Base-by-base conservation (phyloP, 495 filamentous ascomycete genomes). In the Stereocaulon alpinum region DNA sequence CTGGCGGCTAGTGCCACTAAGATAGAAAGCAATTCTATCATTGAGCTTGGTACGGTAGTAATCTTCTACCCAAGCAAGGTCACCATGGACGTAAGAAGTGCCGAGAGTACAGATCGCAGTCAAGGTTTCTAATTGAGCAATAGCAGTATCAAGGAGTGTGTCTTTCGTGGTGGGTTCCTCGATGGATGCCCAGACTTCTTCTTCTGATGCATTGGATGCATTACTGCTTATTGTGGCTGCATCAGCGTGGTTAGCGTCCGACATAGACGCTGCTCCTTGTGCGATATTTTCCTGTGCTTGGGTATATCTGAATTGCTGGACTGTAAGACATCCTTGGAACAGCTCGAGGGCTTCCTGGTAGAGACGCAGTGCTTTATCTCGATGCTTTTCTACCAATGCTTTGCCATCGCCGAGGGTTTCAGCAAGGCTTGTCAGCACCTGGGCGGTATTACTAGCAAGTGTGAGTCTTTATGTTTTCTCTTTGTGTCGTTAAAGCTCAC, bases 351-450 rank as follows among this genome's bases (percentile, higher is more conserved):
- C 78, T 66, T 87, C 83, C 62, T 85, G 77, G 12, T 86, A 69
- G 17, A 80, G 73, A 10, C 69, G 70, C 24, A 77, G 68, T 7
- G 73, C 74, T 56, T 73, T 69, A 58, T 68, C 64, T 12, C 70
- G 66, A 24, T 71, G 68, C 22, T 74, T 70, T 9, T 79, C 77
- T 10, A 58, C 63, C 0, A 71, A 70, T 17, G 68, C 69, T 58
- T 74, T 76, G 32, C 69, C 71, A 43, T 84, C 80, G 2, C 76
- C 69, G 5, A 84, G 66, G 3, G 69, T 70, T 69, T 88, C 85
- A 6, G 80, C 82, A 24, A 87, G 68, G 63, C 80, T 84, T 4
- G 79, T 83, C 18, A 87, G 73, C 11, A 86, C 81, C 71, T 87
- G 85, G 11, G 74, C 81, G 11, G 79, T 84, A 65, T 89, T 89